phyloP scores from a whole-genome alignment of 768 basidiomycete species.

The Paxillus ammoniavirescens region DNA sequence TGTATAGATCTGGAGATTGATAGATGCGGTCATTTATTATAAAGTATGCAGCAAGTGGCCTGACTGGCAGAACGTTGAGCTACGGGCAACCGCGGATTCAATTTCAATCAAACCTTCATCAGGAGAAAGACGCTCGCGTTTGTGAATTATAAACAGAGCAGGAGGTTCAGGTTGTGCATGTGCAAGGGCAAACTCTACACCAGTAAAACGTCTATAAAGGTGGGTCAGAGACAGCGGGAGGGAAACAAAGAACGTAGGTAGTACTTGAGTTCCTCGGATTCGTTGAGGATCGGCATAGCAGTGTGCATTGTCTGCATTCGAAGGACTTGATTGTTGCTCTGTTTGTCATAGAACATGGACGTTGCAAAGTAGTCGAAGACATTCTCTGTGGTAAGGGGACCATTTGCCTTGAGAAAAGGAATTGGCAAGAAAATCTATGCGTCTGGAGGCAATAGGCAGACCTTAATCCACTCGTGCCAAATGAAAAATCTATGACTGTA shows the following conservation, averaged over 20 bases:
- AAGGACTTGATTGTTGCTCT: constrained; percentile 88
- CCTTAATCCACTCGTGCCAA: constrained; percentile 91
- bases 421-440: neutral
- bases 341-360: constrained; percentile 94
- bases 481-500: constrained; percentile 83
- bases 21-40: constrained; percentile 89
- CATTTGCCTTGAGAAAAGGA: constrained; percentile 56
- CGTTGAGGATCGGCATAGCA: constrained; percentile 71
- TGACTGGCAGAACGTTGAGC: constrained; percentile 45
- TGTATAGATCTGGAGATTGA: constrained; percentile 83
- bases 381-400: constrained; percentile 70
- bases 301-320: constrained; percentile 94
- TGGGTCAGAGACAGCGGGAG: neutral
- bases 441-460: constrained; percentile 18
- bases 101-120: constrained; percentile 62
- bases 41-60: constrained; percentile 80
- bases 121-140: constrained; percentile 79
- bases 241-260: constrained; percentile 40
- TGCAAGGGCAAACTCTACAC: constrained; percentile 83
- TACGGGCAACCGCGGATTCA: neutral
- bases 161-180: constrained; percentile 81
- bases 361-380: constrained; percentile 89
- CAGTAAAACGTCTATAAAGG: constrained; percentile 70
- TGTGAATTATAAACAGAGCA: constrained; percentile 84
- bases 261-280: constrained; percentile 83